phyloP scores from a whole-genome alignment of 176 grass and related monocot species.

The Ensete ventricosum region DNA sequence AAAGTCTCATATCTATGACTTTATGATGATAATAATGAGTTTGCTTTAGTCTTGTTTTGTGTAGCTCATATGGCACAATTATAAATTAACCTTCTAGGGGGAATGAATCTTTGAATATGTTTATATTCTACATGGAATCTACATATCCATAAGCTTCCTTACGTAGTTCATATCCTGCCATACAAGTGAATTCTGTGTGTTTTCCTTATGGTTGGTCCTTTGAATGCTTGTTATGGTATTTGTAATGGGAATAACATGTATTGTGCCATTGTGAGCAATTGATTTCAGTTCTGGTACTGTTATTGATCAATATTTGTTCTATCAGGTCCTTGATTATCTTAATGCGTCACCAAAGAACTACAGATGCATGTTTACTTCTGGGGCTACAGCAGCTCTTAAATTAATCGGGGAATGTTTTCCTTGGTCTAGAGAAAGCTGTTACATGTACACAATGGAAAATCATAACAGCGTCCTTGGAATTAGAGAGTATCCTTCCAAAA shows the following conservation, averaged over 20 bases:
- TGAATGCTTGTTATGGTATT: background rate
- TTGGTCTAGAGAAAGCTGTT: conserved; percentile 79
- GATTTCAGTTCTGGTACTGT: background rate
- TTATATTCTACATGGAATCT: background rate
- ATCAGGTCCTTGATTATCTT: conserved; percentile 82
- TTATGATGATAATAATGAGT: no score
- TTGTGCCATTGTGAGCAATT: background rate
- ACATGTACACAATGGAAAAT: conserved; percentile 89
- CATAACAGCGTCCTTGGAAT: conserved; percentile 98
- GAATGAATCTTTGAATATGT: background rate
- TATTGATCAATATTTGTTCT: conserved; percentile 27
- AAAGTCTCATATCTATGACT: no score
- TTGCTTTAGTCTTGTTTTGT: no score
- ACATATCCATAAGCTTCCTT: background rate
- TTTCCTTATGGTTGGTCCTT: background rate
- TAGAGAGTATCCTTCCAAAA: conserved; percentile 84
- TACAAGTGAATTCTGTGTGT: background rate
- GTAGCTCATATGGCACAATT: no score
- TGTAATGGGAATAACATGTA: background rate
- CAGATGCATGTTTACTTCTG: conserved; percentile 95
- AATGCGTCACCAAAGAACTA: conserved; percentile 85
- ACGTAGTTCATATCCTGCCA: background rate
- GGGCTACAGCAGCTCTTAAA: conserved; percentile 81
- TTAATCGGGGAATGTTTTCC: conserved; percentile 92
- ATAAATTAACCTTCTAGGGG: background rate